A percentile compares a stretch with the other conserved stretches of the same genome.
phyloP scores from a whole-genome alignment of 2,329 filamentous ascomycete genomes.

The Colletotrichum lini region DNA sequence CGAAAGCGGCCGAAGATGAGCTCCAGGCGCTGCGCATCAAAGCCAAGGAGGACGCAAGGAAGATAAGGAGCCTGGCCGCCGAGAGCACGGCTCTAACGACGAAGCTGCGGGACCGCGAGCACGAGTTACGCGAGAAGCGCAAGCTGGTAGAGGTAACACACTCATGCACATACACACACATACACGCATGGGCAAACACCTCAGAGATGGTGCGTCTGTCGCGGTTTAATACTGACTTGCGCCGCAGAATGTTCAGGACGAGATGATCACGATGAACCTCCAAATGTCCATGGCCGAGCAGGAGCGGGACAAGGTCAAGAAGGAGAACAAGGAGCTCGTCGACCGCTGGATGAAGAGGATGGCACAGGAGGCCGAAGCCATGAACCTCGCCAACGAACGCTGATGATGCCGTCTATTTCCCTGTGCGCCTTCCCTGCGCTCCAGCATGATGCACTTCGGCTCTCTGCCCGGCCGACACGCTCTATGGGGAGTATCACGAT shows the following conservation, averaged over 20 bases:
- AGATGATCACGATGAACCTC: conserved; percentile 88
- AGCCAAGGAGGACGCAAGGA: conserved; percentile 70
- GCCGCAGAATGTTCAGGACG: conserved; percentile 85
- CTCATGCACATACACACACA: too few relatives aligned
- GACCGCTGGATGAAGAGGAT: conserved; percentile 93
- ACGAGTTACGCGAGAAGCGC: conserved; percentile 87
- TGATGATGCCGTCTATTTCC: conserved; percentile 34
- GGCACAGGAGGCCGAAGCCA: conserved; percentile 86
- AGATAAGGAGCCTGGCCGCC: conserved; percentile 72
- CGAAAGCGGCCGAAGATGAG: conserved; percentile 75
- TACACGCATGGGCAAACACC: too few relatives aligned
- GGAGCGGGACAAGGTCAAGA: conserved; percentile 77
- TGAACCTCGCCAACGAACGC: conserved; percentile 78
- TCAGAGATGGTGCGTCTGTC: too few relatives aligned
- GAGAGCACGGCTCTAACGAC: conserved; percentile 74
- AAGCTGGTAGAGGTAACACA: conserved; percentile 79
- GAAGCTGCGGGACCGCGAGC: conserved; percentile 83
- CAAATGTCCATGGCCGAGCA: conserved; percentile 90
- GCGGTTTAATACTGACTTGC: conserved; percentile 13
- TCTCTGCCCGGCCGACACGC: conserved; percentile 15
- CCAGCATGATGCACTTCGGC: background rate
- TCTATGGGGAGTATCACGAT: conserved; percentile 41
- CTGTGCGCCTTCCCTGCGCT: background rate
- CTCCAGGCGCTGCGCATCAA: conserved; percentile 74
- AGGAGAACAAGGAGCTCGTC: conserved; percentile 90